These are phyloP conservation scores for Globisporangium cystogenes DNA, from an alignment of 352 stramenopile genomes.

Conservation along the genomic window DNA sequence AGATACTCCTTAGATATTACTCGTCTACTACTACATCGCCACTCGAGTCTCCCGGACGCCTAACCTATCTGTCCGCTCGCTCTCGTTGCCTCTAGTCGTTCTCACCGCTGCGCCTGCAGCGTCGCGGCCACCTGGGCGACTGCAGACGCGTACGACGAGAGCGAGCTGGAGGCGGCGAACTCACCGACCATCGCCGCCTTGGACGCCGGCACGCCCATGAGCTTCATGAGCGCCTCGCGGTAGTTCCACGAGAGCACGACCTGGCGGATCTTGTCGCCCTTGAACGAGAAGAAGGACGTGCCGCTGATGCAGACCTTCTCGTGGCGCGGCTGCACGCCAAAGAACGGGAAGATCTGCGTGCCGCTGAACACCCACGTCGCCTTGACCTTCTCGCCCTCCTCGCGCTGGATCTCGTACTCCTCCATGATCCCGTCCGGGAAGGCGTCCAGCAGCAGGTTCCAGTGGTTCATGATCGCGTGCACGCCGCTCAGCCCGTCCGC, in stretches of 20 bases:
- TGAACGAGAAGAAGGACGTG: slow-evolving; percentile 74
- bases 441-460: slow-evolving; percentile 56
- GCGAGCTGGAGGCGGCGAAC: slow-evolving; percentile 4
- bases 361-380: slow-evolving; percentile 74
- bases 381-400: slow-evolving; percentile 64
- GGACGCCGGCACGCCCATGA: slow-evolving; percentile 47
- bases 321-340: slow-evolving; percentile 61
- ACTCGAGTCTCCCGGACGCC: not conserved
- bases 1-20: not conserved
- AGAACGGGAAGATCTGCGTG: slow-evolving; percentile 73
- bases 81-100: slow-evolving; percentile 1
- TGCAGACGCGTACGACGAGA: slow-evolving; percentile 4
- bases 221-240: slow-evolving; percentile 60
- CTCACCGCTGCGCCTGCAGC: slow-evolving; percentile 14
- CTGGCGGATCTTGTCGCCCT: slow-evolving; percentile 66
- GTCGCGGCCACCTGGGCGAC: not conserved
- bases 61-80: not conserved
- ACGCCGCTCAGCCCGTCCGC: slow-evolving; percentile 56
- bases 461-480: slow-evolving; percentile 68
- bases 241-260: slow-evolving; percentile 76
- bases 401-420: slow-evolving; percentile 69
- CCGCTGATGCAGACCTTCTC: slow-evolving; percentile 77
- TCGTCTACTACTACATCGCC: not conserved
- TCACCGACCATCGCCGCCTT: slow-evolving; percentile 19
- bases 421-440: slow-evolving; percentile 84